Evolutionary conservation across 768 basidiomycete genomes (phyloP).

Genomic region (Serendipita sp.): DNA sequence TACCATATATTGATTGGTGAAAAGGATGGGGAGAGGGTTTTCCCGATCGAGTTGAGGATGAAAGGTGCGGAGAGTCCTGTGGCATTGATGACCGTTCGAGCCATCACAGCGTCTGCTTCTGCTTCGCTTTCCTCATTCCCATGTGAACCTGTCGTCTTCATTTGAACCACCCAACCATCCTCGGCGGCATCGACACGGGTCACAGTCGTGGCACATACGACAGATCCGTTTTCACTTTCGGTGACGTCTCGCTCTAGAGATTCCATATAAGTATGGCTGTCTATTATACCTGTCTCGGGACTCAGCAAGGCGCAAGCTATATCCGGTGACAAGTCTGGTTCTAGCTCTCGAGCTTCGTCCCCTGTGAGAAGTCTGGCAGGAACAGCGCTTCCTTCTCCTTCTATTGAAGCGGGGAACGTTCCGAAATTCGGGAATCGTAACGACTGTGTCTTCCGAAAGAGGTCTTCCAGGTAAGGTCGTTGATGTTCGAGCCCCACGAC

Average conservation of each 20-base stretch:
- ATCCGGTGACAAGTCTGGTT: constrained; percentile 62
- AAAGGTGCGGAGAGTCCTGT: constrained; percentile 58
- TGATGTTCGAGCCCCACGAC: constrained; percentile 65
- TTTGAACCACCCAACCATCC: constrained; percentile 81
- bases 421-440: constrained; percentile 36
- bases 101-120: constrained; percentile 43
- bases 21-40: background rate
- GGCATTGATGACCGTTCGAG: constrained; percentile 66
- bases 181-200: constrained; percentile 69
- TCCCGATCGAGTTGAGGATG: constrained; percentile 44
- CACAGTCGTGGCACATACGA: constrained; percentile 65
- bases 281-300: constrained; percentile 78
- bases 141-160: constrained; percentile 27
- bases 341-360: constrained; percentile 50
- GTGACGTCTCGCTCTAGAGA: constrained; percentile 67
- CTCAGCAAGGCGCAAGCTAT: constrained; percentile 65
- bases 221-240: constrained; percentile 48
- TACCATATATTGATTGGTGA: constrained; percentile 54
- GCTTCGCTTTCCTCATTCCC: constrained; percentile 16
- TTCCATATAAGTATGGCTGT: constrained; percentile 72
- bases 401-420: constrained; percentile 10
- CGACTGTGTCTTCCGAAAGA: constrained; percentile 44
- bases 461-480: constrained; percentile 46
- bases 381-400: constrained; percentile 21
- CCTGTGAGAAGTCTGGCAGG: constrained; percentile 55